These are phyloP conservation scores for Microcos paniculata DNA, from an alignment of 345 rosid species.

Conservation along the genomic window DNA sequence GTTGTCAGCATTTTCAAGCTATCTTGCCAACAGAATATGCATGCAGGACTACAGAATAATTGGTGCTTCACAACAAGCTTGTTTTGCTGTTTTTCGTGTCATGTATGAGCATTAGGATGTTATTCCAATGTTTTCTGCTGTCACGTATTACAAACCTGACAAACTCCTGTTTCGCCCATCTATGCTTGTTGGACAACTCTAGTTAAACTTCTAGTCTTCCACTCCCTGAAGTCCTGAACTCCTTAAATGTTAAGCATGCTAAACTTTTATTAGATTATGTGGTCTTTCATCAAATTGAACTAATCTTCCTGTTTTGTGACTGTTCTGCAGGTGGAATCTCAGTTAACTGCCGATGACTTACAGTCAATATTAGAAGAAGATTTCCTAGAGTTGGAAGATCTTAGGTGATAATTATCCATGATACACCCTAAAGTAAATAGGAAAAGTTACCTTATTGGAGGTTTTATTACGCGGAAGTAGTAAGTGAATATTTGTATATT, in stretches of 20 bases:
- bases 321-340: slow-evolving; percentile 36
- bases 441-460: slow-evolving; percentile 7
- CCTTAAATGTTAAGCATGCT: neutral
- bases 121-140: neutral
- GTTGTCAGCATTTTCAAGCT: neutral
- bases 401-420: slow-evolving; percentile 20
- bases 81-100: neutral
- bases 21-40: neutral
- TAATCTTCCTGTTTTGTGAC: neutral
- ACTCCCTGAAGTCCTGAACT: neutral
- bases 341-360: slow-evolving; percentile 11
- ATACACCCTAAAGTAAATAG: neutral
- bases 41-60: neutral
- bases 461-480: slow-evolving; percentile 5
- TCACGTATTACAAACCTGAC: neutral
- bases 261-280: neutral
- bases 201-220: neutral
- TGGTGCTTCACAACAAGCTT: neutral
- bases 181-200: neutral
- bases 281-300: neutral
- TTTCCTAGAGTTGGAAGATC: slow-evolving; percentile 49
- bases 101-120: slow-evolving; percentile 1
- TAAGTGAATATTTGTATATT: neutral
- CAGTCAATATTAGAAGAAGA: slow-evolving; percentile 35
- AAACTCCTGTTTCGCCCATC: neutral